Conservation (phyloP, 805 yeast genomes). For the Tetrapisispora arboricola region DNA sequence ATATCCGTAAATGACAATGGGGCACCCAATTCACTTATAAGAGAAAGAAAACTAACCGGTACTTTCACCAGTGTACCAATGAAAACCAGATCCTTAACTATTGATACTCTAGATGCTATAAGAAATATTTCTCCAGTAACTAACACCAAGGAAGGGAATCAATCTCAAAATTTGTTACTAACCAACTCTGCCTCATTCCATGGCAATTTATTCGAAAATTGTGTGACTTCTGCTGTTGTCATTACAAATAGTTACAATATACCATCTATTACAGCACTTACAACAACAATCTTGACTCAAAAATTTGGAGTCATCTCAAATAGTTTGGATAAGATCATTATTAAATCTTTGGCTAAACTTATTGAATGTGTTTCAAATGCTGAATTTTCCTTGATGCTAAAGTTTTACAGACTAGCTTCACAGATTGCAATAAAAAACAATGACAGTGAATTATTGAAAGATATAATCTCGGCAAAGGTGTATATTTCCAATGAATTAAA, state of each 20-base stretch:
- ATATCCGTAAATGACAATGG: conserved; percentile 46
- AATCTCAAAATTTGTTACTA: not conserved
- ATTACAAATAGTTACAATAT: conserved; percentile 60
- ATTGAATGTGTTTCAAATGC: conserved; percentile 52
- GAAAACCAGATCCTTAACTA: conserved; percentile 9
- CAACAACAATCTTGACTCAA: conserved; percentile 74
- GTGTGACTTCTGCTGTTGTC: conserved; percentile 56
- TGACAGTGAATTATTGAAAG: conserved; percentile 28
- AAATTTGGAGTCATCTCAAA: conserved; percentile 45
- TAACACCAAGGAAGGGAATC: not conserved
- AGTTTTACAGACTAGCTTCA: conserved; percentile 44
- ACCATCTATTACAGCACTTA: conserved; percentile 61
- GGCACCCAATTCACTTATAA: conserved; percentile 26
- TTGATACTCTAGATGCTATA: conserved; percentile 13
- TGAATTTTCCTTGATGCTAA: conserved; percentile 56
- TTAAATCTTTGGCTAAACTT: conserved; percentile 53
- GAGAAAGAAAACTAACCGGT: conserved; percentile 28
- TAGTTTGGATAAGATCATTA: conserved; percentile 43
- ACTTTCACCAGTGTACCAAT: conserved; percentile 7
- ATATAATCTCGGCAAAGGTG: conserved; percentile 42
- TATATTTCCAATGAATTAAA: conserved; percentile 32
- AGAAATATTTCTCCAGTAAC: conserved; percentile 3
- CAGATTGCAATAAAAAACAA: conserved; percentile 36
- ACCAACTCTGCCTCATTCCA: conserved; percentile 7
- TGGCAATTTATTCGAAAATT: conserved; percentile 43